A percentile compares a stretch with the other conserved stretches of the same genome.
phyloP scores from a whole-genome alignment of 129 eudicot species.

The Pseudognaphalium luteoalbum region DNA sequence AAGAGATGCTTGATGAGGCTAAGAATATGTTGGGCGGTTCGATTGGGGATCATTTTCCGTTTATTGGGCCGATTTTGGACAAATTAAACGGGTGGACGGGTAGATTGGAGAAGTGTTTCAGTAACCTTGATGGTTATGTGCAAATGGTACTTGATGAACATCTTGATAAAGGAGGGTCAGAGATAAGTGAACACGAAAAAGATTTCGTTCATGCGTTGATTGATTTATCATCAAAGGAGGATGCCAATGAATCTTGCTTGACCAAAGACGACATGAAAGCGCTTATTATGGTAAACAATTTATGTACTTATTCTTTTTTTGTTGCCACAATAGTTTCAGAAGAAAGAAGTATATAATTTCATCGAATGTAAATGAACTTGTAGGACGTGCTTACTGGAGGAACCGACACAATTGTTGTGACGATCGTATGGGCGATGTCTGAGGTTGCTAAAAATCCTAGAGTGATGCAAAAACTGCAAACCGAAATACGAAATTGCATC shows the following conservation, averaged over 20 bases:
- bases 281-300: neutral
- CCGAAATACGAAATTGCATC: slow-evolving; percentile 23
- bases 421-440: slow-evolving; percentile 41
- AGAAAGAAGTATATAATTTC: neutral
- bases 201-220: slow-evolving; percentile 23
- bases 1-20: slow-evolving; percentile 15
- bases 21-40: slow-evolving; percentile 6
- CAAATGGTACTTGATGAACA: slow-evolving; percentile 22
- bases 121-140: slow-evolving; percentile 17
- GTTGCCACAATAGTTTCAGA: neutral
- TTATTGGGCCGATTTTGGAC: slow-evolving; percentile 20
- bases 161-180: neutral
- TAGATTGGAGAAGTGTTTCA: slow-evolving; percentile 18
- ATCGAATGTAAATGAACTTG: neutral
- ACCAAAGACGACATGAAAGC: slow-evolving; percentile 29
- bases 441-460: slow-evolving; percentile 37
- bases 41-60: slow-evolving; percentile 6
- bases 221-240: slow-evolving; percentile 1
- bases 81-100: slow-evolving; percentile 11
- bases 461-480: slow-evolving; percentile 34
- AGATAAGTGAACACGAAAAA: neutral
- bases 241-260: neutral
- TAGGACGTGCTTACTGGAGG: slow-evolving; percentile 40
- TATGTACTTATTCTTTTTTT: too few species aligned
- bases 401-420: slow-evolving; percentile 22